Conservation (phyloP, 2,329 filamentous ascomycete genomes). For the Colletotrichum orbiculare region DNA sequence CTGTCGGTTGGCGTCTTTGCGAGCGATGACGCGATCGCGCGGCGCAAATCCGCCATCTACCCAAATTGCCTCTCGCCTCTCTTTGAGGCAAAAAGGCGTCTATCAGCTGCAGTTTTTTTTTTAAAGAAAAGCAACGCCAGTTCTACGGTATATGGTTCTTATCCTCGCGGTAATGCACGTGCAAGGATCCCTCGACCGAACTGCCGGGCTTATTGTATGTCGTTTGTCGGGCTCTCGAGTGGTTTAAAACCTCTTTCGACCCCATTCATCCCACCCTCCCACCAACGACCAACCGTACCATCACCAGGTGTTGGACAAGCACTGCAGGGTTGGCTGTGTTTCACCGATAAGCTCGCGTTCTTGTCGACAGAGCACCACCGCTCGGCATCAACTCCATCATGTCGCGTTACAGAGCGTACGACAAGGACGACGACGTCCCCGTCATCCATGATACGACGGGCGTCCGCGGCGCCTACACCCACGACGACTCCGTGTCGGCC, state of each 20-base stretch:
- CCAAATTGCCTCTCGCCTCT: slow-evolving; percentile 9
- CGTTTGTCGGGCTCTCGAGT: too few species aligned
- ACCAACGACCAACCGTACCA: too few species aligned
- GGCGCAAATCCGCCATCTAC: slow-evolving; percentile 33
- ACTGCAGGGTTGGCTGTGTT: too few species aligned
- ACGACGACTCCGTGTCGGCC: slow-evolving; percentile 43
- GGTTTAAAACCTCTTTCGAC: background rate
- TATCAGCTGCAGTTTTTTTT: background rate
- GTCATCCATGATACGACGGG: slow-evolving; percentile 13
- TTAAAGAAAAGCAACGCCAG: background rate
- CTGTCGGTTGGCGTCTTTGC: background rate
- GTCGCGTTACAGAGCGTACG: slow-evolving; percentile 31
- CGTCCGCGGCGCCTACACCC: background rate
- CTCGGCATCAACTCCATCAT: background rate
- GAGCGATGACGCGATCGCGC: slow-evolving; percentile 32
- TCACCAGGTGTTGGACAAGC: too few species aligned
- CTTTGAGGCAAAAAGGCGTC: slow-evolving; percentile 1
- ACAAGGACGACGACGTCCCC: slow-evolving; percentile 29
- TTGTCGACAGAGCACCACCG: background rate
- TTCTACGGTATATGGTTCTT: slow-evolving; percentile 5
- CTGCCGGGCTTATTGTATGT: background rate
- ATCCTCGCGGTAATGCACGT: slow-evolving; percentile 27
- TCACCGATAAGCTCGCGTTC: background rate
- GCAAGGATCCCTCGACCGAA: slow-evolving; percentile 1
- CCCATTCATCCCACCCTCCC: background rate